Evolutionary conservation across 1,139 yeast species (phyloP), one percentile per base, ranked within the genome.

Genomic region (Lodderomyces orthopsilosis): DNA sequence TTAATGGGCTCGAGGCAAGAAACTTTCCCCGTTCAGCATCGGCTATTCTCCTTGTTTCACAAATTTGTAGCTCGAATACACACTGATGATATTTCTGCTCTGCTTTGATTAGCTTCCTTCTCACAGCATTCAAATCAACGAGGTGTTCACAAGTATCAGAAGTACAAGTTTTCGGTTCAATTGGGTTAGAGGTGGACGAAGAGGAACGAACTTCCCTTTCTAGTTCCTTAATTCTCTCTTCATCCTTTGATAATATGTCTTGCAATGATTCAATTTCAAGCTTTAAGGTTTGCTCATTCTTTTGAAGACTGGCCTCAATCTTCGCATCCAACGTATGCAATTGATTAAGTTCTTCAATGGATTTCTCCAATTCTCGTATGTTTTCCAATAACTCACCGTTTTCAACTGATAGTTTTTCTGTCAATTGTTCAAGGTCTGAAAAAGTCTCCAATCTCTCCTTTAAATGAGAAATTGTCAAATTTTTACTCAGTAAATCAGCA

Each of bases 291-390:
- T 38, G 26, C 15, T 38, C 41, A 21, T 17, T 22, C 12, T 18
- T 23, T 24, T 21, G 21, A 17, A 24, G 86, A 40, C 68, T 69
- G 12, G 70, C 75, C 47, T 85, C 93, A n/a, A 87, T 64, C 49
- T 83, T 83, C 43, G 70, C 76, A 46, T 81, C 84, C 14, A 86
- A 61, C 37, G 74, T 79, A 46, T 77, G 80, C 18, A 85, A 58
- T 43, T 81, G 82, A 41, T 77, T 82, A 33, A 84, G 65, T 46
- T 86, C 90, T 4, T 68, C 68, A 1, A 84, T 65, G 0, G 78
- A 70, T 2, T 49, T 56, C 37, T 69, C 62, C 33, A 82, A 61
- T 14, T 57, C 58, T 2, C 55, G 55, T 13, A 80, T 64, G 41
- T 73, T 64, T 18, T 61, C 66, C 9, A 55, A 57, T 18, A 83